A percentile compares a stretch with the other conserved stretches of the same genome.
Evolutionary conservation across 1,284 basidiomycete genomes (phyloP).

Genomic region (Malassezia arunalokei): DNA sequence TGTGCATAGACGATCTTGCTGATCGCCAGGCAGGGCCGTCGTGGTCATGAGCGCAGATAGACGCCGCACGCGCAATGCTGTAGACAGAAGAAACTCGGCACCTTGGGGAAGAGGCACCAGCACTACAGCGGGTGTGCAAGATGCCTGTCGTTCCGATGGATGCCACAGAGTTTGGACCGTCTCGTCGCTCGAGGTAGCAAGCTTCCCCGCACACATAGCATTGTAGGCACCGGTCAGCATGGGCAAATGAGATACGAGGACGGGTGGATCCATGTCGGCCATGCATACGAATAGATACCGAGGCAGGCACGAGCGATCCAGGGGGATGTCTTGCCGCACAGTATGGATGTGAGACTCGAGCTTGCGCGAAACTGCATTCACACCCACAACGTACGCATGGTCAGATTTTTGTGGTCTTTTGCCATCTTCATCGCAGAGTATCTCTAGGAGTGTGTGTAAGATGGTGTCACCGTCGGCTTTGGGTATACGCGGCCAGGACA

Average conservation of each 20-base stretch:
- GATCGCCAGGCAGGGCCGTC: background rate
- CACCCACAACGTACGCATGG: conserved; percentile 1
- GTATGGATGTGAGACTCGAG: conserved; percentile 7
- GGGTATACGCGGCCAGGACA: conserved; percentile 12
- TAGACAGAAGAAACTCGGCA: conserved; percentile 15
- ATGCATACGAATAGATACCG: conserved; percentile 13
- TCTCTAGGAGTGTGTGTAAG: conserved; percentile 15
- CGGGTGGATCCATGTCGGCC: conserved; percentile 9
- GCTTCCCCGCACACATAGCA: background rate
- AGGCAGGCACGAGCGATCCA: background rate
- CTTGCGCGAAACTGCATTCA: conserved; percentile 9
- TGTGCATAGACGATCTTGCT: background rate
- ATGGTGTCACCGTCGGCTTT: conserved; percentile 13
- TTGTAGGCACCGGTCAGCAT: conserved; percentile 16
- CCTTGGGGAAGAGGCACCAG: conserved; percentile 11
- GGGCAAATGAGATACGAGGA: conserved; percentile 15
- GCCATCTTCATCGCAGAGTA: background rate
- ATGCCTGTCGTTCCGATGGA: background rate
- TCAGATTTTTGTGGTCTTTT: background rate
- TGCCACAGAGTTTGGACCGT: background rate
- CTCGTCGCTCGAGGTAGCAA: too few relatives aligned
- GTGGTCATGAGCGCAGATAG: conserved; percentile 5
- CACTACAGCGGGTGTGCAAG: background rate
- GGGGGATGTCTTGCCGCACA: background rate
- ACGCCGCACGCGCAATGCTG: conserved; percentile 9